phyloP scores from a whole-genome alignment of 2,329 filamentous ascomycete species.

The Aspergillus novoparasiticus region DNA sequence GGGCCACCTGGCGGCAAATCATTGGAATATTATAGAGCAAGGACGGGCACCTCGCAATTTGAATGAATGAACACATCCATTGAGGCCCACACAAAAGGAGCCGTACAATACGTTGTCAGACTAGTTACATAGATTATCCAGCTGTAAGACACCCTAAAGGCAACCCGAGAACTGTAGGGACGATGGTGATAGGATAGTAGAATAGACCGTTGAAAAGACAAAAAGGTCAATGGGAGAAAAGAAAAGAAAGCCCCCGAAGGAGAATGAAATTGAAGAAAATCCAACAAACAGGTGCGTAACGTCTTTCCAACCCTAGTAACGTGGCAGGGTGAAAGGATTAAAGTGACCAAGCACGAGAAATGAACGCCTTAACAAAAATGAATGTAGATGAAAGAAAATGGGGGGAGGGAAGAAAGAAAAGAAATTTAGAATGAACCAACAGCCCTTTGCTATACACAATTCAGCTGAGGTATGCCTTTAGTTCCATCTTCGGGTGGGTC shows the following conservation, averaged over 20 bases:
- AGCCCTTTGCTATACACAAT: slow-evolving; percentile 36
- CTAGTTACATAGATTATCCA: slow-evolving; percentile 44
- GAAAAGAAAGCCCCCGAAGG: slow-evolving; percentile 20
- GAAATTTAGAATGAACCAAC: slow-evolving; percentile 26
- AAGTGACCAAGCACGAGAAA: slow-evolving; percentile 31
- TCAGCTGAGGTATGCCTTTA: slow-evolving; percentile 20
- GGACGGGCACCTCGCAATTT: neutral
- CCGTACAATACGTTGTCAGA: slow-evolving; percentile 24
- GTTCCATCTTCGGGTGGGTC: slow-evolving; percentile 7
- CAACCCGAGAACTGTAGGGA: slow-evolving; percentile 27
- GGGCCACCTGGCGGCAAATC: neutral
- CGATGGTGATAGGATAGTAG: slow-evolving; percentile 22
- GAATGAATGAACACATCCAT: slow-evolving; percentile 16
- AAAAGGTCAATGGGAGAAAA: slow-evolving; percentile 22
- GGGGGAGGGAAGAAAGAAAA: slow-evolving; percentile 16
- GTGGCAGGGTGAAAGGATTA: slow-evolving; percentile 39
- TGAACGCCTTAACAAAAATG: slow-evolving; percentile 28
- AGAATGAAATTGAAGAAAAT: slow-evolving; percentile 14
- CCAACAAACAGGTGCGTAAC: slow-evolving; percentile 23
- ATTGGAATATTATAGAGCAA: neutral
- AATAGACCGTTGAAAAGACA: slow-evolving; percentile 18
- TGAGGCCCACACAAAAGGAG: slow-evolving; percentile 13
- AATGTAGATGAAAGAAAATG: slow-evolving; percentile 9
- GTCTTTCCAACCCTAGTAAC: slow-evolving; percentile 43
- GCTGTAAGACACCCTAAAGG: slow-evolving; percentile 33